A percentile compares a stretch with the other conserved stretches of the same genome.
Conservation (phyloP, 2,329 filamentous ascomycete species). For the Claviceps pazoutovae region DNA sequence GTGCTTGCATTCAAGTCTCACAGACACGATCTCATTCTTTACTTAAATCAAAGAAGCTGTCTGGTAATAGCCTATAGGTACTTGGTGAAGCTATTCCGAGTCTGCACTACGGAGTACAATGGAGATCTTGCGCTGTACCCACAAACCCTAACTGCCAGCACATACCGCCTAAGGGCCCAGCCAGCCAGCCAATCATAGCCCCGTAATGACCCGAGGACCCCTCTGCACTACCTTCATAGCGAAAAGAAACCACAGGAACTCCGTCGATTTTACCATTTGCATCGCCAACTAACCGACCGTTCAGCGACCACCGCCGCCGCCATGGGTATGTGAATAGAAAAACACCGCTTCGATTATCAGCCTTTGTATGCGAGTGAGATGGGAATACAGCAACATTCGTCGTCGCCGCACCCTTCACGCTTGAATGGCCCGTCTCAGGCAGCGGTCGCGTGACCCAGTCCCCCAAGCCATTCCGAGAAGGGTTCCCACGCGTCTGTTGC, state of each 20-base stretch:
- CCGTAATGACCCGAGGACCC: conserved; percentile 12
- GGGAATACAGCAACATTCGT: conserved; percentile 1
- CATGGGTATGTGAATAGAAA: conserved; percentile 45
- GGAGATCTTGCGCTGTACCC: not conserved
- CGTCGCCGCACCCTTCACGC: not conserved
- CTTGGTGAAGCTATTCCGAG: too few species aligned
- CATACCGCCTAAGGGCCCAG: conserved; percentile 23
- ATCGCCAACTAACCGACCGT: conserved; percentile 28
- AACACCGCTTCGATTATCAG: conserved; percentile 17
- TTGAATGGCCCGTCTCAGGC: not conserved
- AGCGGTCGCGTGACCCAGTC: not conserved
- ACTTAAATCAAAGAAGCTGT: too few species aligned
- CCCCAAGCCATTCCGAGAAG: conserved; percentile 4
- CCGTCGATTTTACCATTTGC: conserved; percentile 3
- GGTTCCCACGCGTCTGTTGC: conserved; percentile 7
- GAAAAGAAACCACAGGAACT: conserved; percentile 12
- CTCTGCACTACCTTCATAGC: conserved; percentile 18
- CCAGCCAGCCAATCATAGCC: conserved; percentile 7
- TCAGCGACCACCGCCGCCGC: conserved; percentile 30
- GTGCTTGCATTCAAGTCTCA: too few species aligned
- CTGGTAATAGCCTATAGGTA: too few species aligned
- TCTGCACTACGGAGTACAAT: too few species aligned
- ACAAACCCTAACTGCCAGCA: conserved; percentile 30
- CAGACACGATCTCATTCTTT: too few species aligned
- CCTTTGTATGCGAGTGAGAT: conserved; percentile 37